These are phyloP conservation scores for Ophiostoma tasmaniense DNA, from an alignment of 2,329 filamentous ascomycete species.

Conservation along the genomic window DNA sequence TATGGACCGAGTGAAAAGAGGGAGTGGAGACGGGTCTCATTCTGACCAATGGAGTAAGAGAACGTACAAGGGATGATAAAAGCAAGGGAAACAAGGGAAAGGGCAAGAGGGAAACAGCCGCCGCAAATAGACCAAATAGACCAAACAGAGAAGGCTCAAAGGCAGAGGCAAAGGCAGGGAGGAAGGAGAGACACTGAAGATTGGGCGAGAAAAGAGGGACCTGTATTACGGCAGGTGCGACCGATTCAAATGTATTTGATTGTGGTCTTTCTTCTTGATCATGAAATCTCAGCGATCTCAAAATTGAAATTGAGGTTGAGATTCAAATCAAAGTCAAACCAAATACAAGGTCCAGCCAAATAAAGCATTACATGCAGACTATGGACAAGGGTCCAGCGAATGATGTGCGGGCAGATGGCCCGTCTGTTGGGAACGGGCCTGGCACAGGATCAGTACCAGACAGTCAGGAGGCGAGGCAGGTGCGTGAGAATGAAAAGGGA, in stretches of 20 bases:
- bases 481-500: neutral
- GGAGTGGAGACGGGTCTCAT: neutral
- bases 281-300: no score
- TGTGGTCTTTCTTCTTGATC: neutral
- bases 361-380: neutral
- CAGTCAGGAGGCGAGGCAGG: neutral
- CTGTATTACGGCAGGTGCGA: conserved; percentile 1
- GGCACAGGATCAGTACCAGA: neutral
- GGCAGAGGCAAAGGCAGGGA: neutral
- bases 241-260: neutral
- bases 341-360: neutral
- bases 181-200: neutral
- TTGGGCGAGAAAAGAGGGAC: neutral
- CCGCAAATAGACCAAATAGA: neutral
- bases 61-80: neutral
- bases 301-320: no score
- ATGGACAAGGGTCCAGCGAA: neutral
- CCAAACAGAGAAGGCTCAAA: neutral
- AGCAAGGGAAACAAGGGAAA: neutral
- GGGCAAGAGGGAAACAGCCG: no score
- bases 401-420: neutral
- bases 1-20: neutral
- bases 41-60: neutral
- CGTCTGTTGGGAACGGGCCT: neutral
- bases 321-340: no score